Percentiles rank a stretch among this genome's conserved stretches.
Evolutionary conservation across 164 flowering plant species (phyloP).

Genomic region (Vitis rupestris): DNA sequence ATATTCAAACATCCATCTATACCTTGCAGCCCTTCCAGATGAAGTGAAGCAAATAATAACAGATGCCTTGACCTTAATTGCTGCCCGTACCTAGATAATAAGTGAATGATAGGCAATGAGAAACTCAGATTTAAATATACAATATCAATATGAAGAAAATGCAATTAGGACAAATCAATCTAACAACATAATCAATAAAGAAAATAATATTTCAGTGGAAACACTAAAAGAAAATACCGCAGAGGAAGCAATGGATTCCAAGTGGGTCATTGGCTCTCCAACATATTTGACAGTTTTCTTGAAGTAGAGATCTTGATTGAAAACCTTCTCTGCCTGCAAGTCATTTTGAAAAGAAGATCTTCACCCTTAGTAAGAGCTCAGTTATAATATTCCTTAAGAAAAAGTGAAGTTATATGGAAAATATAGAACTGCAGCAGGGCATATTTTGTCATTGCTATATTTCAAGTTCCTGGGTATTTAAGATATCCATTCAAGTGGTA

Average conservation of each 20-base stretch:
- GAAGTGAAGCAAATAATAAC: constrained; percentile 84
- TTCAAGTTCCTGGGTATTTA: too few species aligned
- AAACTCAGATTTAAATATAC: neutral
- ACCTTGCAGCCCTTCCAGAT: constrained; percentile 95
- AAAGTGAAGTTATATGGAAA: too few species aligned
- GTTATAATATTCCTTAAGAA: too few species aligned
- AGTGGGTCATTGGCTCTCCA: constrained; percentile 68
- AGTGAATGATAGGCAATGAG: neutral
- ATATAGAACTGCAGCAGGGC: too few species aligned
- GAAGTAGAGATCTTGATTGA: constrained; percentile 62
- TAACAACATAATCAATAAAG: neutral
- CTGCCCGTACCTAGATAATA: constrained; percentile 70
- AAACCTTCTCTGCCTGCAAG: constrained; percentile 61
- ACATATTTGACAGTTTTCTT: constrained; percentile 64
- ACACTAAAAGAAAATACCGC: constrained; percentile 35
- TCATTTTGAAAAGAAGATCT: neutral
- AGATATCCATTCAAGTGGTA: too few species aligned
- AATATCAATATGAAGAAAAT: neutral
- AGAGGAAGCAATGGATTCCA: constrained; percentile 70
- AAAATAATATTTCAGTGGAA: neutral
- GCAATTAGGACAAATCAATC: neutral
- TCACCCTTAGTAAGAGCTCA: neutral
- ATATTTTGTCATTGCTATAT: too few species aligned
- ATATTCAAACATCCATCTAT: constrained; percentile 1
- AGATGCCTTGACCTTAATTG: constrained; percentile 87